These are phyloP conservation scores for Dioscorea dumetorum DNA, from an alignment of 106 monocot species.

Conservation along the genomic window DNA sequence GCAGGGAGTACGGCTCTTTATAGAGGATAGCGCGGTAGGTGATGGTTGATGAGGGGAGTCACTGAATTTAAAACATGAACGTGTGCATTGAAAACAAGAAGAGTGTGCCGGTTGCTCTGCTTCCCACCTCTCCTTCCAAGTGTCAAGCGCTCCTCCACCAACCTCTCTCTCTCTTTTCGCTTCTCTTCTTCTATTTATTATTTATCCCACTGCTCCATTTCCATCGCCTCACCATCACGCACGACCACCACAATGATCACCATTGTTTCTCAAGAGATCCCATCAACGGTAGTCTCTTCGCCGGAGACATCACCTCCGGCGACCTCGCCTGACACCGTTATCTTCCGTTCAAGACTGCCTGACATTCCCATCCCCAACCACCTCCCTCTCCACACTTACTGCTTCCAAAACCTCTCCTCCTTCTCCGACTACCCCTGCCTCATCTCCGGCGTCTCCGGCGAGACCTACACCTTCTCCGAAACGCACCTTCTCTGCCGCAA, in stretches of 20 bases:
- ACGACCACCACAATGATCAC: constrained; percentile 22
- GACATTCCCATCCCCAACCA: constrained; percentile 53
- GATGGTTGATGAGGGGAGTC: too few relatives aligned
- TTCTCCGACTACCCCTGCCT: constrained; percentile 52
- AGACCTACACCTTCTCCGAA: constrained; percentile 54
- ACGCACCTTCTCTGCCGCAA: constrained; percentile 46
- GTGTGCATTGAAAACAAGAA: too few relatives aligned
- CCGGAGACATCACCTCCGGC: not conserved
- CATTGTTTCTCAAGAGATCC: constrained; percentile 23
- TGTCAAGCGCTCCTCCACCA: constrained; percentile 8
- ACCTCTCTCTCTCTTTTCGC: constrained; percentile 23
- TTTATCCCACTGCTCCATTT: too few relatives aligned
- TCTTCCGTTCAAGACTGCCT: constrained; percentile 72
- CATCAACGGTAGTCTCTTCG: not conserved
- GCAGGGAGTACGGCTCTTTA: too few relatives aligned
- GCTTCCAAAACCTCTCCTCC: constrained; percentile 42
- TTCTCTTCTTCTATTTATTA: too few relatives aligned
- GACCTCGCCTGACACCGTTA: constrained; percentile 8
- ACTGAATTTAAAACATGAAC: too few relatives aligned
- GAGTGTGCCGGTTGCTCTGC: too few relatives aligned
- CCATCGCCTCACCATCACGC: too few relatives aligned
- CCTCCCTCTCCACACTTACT: constrained; percentile 72
- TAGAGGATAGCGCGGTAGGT: too few relatives aligned
- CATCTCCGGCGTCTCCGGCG: constrained; percentile 51
- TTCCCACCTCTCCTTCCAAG: too few relatives aligned